Conservation (phyloP, 768 basidiomycete genomes). For the Termitomyces sp. region DNA sequence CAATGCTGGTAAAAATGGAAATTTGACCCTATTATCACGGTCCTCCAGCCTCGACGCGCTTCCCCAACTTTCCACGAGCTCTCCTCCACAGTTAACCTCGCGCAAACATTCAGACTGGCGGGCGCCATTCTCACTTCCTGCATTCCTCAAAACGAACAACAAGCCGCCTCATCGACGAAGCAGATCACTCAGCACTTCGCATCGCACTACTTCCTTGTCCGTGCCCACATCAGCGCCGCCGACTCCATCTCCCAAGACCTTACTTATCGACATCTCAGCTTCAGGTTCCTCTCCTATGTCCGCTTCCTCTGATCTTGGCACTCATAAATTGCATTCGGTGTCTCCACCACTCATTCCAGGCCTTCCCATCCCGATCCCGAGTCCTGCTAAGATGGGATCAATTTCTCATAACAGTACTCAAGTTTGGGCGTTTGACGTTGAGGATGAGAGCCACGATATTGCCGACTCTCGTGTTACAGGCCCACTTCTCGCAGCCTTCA, state of each 20-base stretch:
- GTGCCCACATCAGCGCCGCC: conserved; percentile 10
- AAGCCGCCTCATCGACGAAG: conserved; percentile 16
- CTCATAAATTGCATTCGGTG: conserved; percentile 13
- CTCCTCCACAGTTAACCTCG: conserved; percentile 5
- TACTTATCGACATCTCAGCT: conserved; percentile 18
- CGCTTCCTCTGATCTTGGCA: conserved; percentile 19
- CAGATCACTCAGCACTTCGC: conserved; percentile 14
- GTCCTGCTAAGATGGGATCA: not conserved
- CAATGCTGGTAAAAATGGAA: conserved; percentile 14
- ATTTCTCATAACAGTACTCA: not conserved
- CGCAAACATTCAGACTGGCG: conserved; percentile 10
- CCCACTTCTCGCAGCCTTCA: conserved; percentile 13
- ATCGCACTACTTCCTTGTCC: conserved; percentile 3
- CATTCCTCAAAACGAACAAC: conserved; percentile 8
- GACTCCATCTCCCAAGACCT: conserved; percentile 14
- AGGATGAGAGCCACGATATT: conserved; percentile 10
- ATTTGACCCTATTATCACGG: conserved; percentile 13
- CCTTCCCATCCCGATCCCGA: conserved; percentile 16
- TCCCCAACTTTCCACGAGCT: conserved; percentile 4
- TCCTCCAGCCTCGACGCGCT: conserved; percentile 19
- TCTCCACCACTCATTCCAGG: conserved; percentile 18
- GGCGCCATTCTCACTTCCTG: conserved; percentile 11
- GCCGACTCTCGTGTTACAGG: conserved; percentile 1
- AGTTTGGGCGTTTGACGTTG: conserved; percentile 14
- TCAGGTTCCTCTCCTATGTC: conserved; percentile 15